Evolutionary conservation across 2,329 filamentous ascomycete genomes (phyloP).

Genomic region (Clarireedia hainanense): DNA sequence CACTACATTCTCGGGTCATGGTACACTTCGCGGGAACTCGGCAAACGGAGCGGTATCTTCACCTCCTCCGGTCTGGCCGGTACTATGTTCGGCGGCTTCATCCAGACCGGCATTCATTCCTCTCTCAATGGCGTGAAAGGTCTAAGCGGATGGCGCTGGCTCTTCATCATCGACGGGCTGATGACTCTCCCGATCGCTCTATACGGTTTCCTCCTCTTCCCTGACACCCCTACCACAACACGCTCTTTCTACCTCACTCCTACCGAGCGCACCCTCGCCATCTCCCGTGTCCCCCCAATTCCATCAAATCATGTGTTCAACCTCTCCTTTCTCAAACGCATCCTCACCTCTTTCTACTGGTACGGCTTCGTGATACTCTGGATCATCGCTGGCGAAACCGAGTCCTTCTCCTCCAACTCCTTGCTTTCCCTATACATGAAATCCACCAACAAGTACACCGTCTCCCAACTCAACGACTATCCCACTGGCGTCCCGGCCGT

Average conservation of each 20-base stretch:
- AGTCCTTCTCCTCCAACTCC: constrained; percentile 60
- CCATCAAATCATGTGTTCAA: constrained; percentile 35
- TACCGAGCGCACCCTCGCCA: constrained; percentile 35
- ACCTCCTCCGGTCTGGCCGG: constrained; percentile 51
- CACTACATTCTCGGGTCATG: constrained; percentile 54
- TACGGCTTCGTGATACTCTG: constrained; percentile 60
- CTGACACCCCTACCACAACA: constrained; percentile 36
- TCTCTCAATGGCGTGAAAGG: constrained; percentile 36
- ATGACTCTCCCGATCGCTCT: constrained; percentile 49
- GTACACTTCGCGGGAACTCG: constrained; percentile 54
- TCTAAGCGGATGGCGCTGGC: constrained; percentile 43
- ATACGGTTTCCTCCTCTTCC: constrained; percentile 43
- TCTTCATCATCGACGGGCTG: constrained; percentile 45
- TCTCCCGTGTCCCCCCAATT: constrained; percentile 37
- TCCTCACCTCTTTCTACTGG: constrained; percentile 54
- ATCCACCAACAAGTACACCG: constrained; percentile 36
- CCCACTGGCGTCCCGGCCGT: constrained; percentile 45
- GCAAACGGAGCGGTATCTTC: constrained; percentile 54
- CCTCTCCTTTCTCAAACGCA: constrained; percentile 43
- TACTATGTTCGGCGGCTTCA: constrained; percentile 54
- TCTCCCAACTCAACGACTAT: constrained; percentile 45
- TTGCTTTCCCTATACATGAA: constrained; percentile 45
- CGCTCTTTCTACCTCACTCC: constrained; percentile 35
- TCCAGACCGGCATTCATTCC: constrained; percentile 39
- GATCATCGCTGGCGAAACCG: constrained; percentile 64